A percentile compares a stretch with the other conserved stretches of the same genome.
Conservation (phyloP, 2,329 filamentous ascomycete genomes). For the Alternaria sp. region DNA sequence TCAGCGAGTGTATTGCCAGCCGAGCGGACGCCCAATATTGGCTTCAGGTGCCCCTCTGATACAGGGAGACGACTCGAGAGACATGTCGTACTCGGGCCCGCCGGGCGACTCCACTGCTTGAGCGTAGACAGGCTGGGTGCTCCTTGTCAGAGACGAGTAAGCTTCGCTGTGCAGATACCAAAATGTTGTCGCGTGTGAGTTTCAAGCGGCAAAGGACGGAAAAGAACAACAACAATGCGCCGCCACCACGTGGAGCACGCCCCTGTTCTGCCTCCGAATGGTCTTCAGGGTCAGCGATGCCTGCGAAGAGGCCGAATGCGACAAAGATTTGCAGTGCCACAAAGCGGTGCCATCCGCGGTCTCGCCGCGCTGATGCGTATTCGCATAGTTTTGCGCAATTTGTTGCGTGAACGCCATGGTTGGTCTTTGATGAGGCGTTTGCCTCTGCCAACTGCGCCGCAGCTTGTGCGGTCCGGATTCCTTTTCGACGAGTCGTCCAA, state of each 20-base stretch:
- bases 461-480: slow-evolving; percentile 9
- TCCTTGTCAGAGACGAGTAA: slow-evolving; percentile 5
- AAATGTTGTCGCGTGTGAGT: slow-evolving; percentile 20
- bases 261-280: slow-evolving; percentile 3
- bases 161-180: background rate
- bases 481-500: slow-evolving; percentile 3
- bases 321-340: slow-evolving; percentile 21
- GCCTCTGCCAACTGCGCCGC: slow-evolving; percentile 8
- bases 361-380: slow-evolving; percentile 10
- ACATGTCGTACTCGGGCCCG: background rate
- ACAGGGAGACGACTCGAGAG: slow-evolving; percentile 9
- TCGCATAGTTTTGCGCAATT: slow-evolving; percentile 12
- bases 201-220: slow-evolving; percentile 15
- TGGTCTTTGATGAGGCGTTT: slow-evolving; percentile 6
- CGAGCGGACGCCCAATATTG: slow-evolving; percentile 8
- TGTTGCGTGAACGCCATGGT: slow-evolving; percentile 3
- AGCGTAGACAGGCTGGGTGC: background rate
- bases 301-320: slow-evolving; percentile 22
- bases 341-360: slow-evolving; percentile 22
- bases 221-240: slow-evolving; percentile 6
- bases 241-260: slow-evolving; percentile 31
- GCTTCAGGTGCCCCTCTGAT: slow-evolving; percentile 3
- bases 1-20: slow-evolving; percentile 21
- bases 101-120: background rate
- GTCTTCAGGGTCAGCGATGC: slow-evolving; percentile 13